Base-by-base conservation (phyloP, 2,329 filamentous ascomycete species). In the Fusarium sublunatum region DNA sequence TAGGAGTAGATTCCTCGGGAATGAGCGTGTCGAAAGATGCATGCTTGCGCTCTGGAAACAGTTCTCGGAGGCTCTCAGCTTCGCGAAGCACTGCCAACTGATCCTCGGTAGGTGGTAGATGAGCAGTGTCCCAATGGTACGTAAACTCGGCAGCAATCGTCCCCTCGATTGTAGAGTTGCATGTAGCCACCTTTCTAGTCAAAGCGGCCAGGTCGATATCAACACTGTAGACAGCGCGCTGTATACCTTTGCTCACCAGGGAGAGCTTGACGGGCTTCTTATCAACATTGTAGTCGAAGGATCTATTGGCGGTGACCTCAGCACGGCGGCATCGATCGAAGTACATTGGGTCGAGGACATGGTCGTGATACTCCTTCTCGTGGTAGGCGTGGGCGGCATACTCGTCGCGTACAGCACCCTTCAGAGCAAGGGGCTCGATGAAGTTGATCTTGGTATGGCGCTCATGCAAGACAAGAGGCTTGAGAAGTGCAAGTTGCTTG, bases 81-180 rank as follows among this genome's bases (percentile, higher is more conserved):
- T 67, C 60, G 4, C 39, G 36, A 9, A 70, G 46, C 11, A 69
- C 29, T 12, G 57, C 44, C 12, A 38, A 42, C 29, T 69, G 56
- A 2, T 63, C 19, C 24, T 63, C 39, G 7, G 67, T 68, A 3
- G 58, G 62, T 12, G 44, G 34, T 6, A 53, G 15, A 13, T 60
- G 34, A 3, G 62, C 60, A 11, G 41, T 35, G 11, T 70, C 65
- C 46, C 53, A 61, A 25, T 57, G 12, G 15, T 43, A 58, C 5
- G 53, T 65, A 28, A 70, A 67, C 7, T 58, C 48, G 19, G 65
- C 65, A 4, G 67, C 67, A 40, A 70, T 61, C 2, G 31, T 35
- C 22, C 59, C 65, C 13, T 68, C 67, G 2, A 67, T 42, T 13
- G 34, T 39, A 8, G 54, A 65, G 26, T 70, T 57, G 25, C 55